Evolutionary conservation across 495 filamentous ascomycete species (phyloP), one percentile per base, ranked within the genome.

Genomic region (Aspergillus egyptiacus): DNA sequence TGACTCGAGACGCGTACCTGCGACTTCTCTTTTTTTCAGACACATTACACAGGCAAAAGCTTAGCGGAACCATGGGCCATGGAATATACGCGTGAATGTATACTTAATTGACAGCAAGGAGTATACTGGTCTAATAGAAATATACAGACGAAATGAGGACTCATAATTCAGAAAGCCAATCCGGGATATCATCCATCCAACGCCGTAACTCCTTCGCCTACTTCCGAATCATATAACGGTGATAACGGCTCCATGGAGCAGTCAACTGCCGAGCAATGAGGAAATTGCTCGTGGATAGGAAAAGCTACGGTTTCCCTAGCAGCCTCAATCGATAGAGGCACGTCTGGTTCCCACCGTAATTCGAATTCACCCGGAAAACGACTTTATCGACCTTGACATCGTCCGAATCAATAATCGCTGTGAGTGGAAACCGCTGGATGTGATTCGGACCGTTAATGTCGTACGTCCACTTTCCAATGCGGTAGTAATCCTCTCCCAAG

Each of bases 251-350:
- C 30, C 24, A 4, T 27, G 24, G 4, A 27, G 24, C 24, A 27
- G 24, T 27, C 24, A 8, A 4, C 8, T 8, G 24, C 25, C 18
- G 4, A 17, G n/a, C 15, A 36, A 15, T n/a, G 13, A 13, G 14
- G 15, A n/a, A n/a, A n/a, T 17, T 14, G 4, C 14, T 15, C 15
- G 7, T 6, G 31, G 3, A 17, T 17, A 17, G 7, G 10, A 18
- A 6, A 2, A 17, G 33, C 14, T 33, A 44, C 18, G 33, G 11
- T 28, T 22, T 33, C 13, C 73, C 75, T 50, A 72, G 61, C 13
- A 76, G 22, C 40, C 67, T 70, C 27, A 74, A 27, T 10, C 73
- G 71, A 53, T 73, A 75, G 20, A 78, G 51, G 53, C 75, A 78
- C 0, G 73, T 75, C 30, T 65, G 53, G 14, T 67, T 50, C 2